Evolutionary conservation across 2,329 filamentous ascomycete genomes (phyloP).

Genomic region (Madurella fahalii): DNA sequence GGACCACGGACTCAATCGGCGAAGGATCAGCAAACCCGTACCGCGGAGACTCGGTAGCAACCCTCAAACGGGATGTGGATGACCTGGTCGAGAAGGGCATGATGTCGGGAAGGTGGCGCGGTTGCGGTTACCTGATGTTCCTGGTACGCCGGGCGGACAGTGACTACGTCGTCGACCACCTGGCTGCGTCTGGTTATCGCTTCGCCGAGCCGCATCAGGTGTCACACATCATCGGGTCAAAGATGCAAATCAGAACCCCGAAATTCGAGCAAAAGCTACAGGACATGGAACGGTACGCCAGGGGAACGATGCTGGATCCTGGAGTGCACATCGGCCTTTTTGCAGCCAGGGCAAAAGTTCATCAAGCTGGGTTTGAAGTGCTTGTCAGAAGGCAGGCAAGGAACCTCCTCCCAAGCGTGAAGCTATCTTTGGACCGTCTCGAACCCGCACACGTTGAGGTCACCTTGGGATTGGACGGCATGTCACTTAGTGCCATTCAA

Average conservation of each 20-base stretch:
- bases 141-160: slow-evolving; percentile 62
- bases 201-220: slow-evolving; percentile 70
- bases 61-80: slow-evolving; percentile 19
- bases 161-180: slow-evolving; percentile 55
- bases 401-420: slow-evolving; percentile 58
- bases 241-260: slow-evolving; percentile 66
- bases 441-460: slow-evolving; percentile 53
- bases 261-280: slow-evolving; percentile 59
- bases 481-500: slow-evolving; percentile 38
- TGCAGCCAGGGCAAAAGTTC: slow-evolving; percentile 49
- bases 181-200: slow-evolving; percentile 71
- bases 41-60: neutral
- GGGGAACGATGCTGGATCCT: slow-evolving; percentile 42
- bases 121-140: slow-evolving; percentile 76
- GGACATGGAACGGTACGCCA: slow-evolving; percentile 58
- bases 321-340: slow-evolving; percentile 58
- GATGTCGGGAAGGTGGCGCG: slow-evolving; percentile 39
- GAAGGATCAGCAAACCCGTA: slow-evolving; percentile 3
- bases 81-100: slow-evolving; percentile 41
- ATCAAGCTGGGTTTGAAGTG: slow-evolving; percentile 57
- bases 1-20: slow-evolving; percentile 13
- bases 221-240: slow-evolving; percentile 61
- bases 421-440: slow-evolving; percentile 50
- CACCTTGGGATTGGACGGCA: slow-evolving; percentile 46
- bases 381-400: slow-evolving; percentile 53